Base-by-base conservation (phyloP, 176 grass and related monocot genomes). In the Themeda triandra region DNA sequence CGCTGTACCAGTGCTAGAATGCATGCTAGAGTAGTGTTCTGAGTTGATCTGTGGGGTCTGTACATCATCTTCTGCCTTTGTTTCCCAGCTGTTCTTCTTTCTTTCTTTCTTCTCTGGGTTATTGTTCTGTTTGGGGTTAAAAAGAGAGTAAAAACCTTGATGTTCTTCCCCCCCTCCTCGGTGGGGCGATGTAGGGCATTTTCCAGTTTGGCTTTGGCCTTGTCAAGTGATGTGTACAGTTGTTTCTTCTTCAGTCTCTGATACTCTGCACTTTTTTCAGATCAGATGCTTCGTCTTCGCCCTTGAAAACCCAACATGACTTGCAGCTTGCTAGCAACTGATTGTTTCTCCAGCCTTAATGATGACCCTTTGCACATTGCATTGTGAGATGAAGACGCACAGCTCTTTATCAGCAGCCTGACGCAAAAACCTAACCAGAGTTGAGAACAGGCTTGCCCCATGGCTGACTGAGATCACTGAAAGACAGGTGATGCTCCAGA, bases 1-100 rank as follows among this genome's bases (percentile, higher is more conserved):
- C 93, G 0, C 69, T 99, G 41, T 99, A 96, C 80, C 96, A 96
- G 64, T 99, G 96, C 89, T 99, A 91, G 83, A 2, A 25, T 25
- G 53, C 21, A 33, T 29, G 15, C 7, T 71, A 80, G 82, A 69
- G 30, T 71, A 82, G 66, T 86, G 86, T 7, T 62, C 76, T 66
- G 63, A 65, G 72, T 83, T 51, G 69, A 82, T 79, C 56, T 33
- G 75, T 79, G 35, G 41, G 49, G 74, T 87, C 58, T 92, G 86
- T 90, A 89, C 70, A 92, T 94, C 64, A 21, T 91, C 60, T 71
- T 69, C 72, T 87, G 84, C 65, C 70, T 82, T 82, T 54, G 84
- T 78, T 78, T 78, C 67, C 23, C 42, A 63, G 27, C 60, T 49
- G 24, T 31, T 80, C 73, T 71, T 69, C 17, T 27, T 23, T 37